These are phyloP conservation scores for Prototheca stagnorum DNA, from an alignment of 163 green algal species.

Conservation along the genomic window DNA sequence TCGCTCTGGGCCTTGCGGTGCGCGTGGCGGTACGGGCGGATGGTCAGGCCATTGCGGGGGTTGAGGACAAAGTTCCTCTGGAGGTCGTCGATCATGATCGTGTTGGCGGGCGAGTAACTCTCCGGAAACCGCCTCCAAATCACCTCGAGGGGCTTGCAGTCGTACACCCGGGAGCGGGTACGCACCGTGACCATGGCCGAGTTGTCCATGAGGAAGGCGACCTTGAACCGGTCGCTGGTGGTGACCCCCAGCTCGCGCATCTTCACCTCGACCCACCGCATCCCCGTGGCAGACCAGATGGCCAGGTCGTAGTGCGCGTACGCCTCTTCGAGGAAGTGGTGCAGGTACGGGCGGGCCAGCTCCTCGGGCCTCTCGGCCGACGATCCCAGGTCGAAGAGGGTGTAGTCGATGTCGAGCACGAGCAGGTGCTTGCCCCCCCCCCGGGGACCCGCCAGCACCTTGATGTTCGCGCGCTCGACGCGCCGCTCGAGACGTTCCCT, in stretches of 20 bases:
- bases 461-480: slow-evolving; percentile 48
- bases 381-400: slow-evolving; percentile 82
- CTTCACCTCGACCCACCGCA: slow-evolving; percentile 95
- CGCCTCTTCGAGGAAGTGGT: slow-evolving; percentile 59
- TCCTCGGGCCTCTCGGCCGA: slow-evolving; percentile 66
- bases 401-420: slow-evolving; percentile 77
- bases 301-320: slow-evolving; percentile 45
- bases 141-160: slow-evolving; percentile 88
- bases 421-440: slow-evolving; percentile 71
- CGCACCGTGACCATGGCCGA: slow-evolving; percentile 68
- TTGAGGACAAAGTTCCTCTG: slow-evolving; percentile 93
- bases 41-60: slow-evolving; percentile 71
- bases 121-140: slow-evolving; percentile 73
- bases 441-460: slow-evolving; percentile 41
- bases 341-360: slow-evolving; percentile 67
- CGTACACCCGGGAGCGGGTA: slow-evolving; percentile 58
- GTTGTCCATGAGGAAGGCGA: slow-evolving; percentile 47
- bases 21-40: slow-evolving; percentile 62
- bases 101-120: slow-evolving; percentile 67
- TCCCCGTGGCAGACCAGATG: slow-evolving; percentile 44
- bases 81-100: slow-evolving; percentile 95
- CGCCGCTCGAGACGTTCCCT: slow-evolving; percentile 3
- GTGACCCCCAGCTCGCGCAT: slow-evolving; percentile 85
- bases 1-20: slow-evolving; percentile 39
- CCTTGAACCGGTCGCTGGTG: slow-evolving; percentile 54